Percentiles rank a stretch among this genome's conserved stretches.
phyloP scores from a whole-genome alignment of 352 stramenopile genomes.

The Globisporangium paddicum region DNA sequence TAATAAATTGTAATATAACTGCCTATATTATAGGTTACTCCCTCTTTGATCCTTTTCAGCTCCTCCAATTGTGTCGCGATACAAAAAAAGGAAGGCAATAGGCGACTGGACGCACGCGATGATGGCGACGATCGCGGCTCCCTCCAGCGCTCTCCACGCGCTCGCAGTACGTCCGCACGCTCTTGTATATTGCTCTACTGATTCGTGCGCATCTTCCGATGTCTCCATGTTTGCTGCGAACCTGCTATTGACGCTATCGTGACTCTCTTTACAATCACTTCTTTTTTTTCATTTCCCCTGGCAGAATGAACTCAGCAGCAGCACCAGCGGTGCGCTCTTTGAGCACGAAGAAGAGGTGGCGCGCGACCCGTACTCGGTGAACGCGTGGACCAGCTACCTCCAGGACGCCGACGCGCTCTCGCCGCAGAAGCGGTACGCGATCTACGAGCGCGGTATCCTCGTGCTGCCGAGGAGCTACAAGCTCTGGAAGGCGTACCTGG shows the following conservation, averaged over 20 bases:
- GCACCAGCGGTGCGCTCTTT: constrained; percentile 7
- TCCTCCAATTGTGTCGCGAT: not conserved
- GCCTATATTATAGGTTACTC: too few species aligned
- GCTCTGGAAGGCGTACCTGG: constrained; percentile 90
- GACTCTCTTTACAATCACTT: not conserved
- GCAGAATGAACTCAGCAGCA: not conserved
- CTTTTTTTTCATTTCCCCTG: not conserved
- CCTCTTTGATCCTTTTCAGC: too few species aligned
- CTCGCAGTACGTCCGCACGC: not conserved
- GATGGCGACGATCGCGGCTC: constrained; percentile 10
- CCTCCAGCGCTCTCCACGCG: constrained; percentile 2
- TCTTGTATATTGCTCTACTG: not conserved
- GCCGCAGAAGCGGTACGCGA: constrained; percentile 23
- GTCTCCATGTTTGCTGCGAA: not conserved
- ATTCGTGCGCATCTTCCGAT: not conserved
- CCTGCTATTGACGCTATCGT: not conserved
- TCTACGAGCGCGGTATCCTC: constrained; percentile 89
- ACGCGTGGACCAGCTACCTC: constrained; percentile 81
- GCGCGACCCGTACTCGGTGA: constrained; percentile 80
- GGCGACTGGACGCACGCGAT: not conserved
- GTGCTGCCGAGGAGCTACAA: constrained; percentile 93
- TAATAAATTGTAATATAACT: too few species aligned
- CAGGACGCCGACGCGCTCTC: constrained; percentile 11
- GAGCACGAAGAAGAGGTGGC: constrained; percentile 85
- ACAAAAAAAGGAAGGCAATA: not conserved